Conservation (phyloP, 2,329 filamentous ascomycete genomes). For the Sphaerulina vaccinii region DNA sequence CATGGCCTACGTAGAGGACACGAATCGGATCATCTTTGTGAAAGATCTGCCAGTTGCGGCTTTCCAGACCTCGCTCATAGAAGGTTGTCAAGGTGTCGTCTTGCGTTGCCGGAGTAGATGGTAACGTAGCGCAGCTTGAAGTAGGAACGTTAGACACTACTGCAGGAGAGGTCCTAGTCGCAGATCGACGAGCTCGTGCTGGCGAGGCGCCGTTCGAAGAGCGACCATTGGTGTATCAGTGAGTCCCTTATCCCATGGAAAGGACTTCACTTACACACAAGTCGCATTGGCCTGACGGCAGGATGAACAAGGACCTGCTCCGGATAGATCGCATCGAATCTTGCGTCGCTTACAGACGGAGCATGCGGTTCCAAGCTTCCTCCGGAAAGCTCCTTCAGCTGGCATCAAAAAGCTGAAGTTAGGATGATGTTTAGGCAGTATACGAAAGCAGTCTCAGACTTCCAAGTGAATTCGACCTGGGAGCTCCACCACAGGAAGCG, state of each 20-base stretch:
- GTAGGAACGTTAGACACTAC: neutral
- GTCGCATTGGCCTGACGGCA: conserved; percentile 3
- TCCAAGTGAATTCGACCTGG: too few relatives aligned
- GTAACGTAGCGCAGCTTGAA: neutral
- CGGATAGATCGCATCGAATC: conserved; percentile 14
- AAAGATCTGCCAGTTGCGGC: conserved; percentile 12
- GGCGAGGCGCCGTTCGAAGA: too few relatives aligned
- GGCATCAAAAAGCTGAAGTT: too few relatives aligned
- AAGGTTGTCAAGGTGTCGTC: conserved; percentile 14
- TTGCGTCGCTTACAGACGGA: conserved; percentile 11
- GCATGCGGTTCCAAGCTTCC: conserved; percentile 17
- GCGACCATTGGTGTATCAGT: neutral
- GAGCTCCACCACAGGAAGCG: too few relatives aligned
- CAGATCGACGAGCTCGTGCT: neutral
- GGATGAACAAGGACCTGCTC: conserved; percentile 4
- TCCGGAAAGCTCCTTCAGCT: conserved; percentile 13
- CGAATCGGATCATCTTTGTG: conserved; percentile 11
- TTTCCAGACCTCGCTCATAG: conserved; percentile 15
- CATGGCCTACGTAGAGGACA: conserved; percentile 13
- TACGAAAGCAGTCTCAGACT: too few relatives aligned
- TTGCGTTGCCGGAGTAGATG: neutral
- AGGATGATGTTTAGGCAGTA: too few relatives aligned
- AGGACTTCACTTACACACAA: conserved; percentile 4
- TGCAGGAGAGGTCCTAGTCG: neutral
- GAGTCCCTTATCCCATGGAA: neutral